Conservation (phyloP, 75 land plant genomes). For the Cunninghamia lanceolata region DNA sequence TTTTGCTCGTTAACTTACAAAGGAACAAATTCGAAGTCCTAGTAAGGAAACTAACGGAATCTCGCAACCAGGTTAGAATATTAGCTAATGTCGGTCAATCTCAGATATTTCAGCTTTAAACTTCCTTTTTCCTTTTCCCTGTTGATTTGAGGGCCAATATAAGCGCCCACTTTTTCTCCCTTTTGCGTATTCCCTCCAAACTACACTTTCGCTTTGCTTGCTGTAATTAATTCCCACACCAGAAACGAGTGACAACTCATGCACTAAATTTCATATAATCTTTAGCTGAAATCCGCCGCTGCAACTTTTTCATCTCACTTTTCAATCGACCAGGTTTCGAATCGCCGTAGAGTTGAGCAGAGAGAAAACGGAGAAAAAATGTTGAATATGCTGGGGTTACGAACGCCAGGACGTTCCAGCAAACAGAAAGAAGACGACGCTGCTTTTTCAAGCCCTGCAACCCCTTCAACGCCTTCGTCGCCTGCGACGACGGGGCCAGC, state of each 20-base stretch:
- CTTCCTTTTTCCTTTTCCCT: too few species aligned
- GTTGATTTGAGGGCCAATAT: too few species aligned
- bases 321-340: not conserved
- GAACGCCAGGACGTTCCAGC: conserved; percentile 14
- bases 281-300: not conserved
- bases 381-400: conserved; percentile 38
- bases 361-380: conserved; percentile 12
- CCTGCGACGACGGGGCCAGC: conserved; percentile 41
- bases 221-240: not conserved
- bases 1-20: too few species aligned
- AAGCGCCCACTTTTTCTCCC: too few species aligned
- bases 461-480: conserved; percentile 16
- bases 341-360: not conserved
- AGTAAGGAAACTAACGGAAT: too few species aligned
- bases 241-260: not conserved
- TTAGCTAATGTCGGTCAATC: too few species aligned
- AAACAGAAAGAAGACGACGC: conserved; percentile 16
- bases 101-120: too few species aligned
- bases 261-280: not conserved
- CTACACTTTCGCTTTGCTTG: not conserved
- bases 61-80: too few species aligned
- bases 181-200: not conserved
- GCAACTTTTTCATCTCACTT: not conserved
- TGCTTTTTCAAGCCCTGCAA: conserved; percentile 13
- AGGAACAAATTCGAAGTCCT: too few species aligned